Evolutionary conservation across 1,139 yeast species (phyloP).

Genomic region (Sugiyamaella xylanicola): DNA sequence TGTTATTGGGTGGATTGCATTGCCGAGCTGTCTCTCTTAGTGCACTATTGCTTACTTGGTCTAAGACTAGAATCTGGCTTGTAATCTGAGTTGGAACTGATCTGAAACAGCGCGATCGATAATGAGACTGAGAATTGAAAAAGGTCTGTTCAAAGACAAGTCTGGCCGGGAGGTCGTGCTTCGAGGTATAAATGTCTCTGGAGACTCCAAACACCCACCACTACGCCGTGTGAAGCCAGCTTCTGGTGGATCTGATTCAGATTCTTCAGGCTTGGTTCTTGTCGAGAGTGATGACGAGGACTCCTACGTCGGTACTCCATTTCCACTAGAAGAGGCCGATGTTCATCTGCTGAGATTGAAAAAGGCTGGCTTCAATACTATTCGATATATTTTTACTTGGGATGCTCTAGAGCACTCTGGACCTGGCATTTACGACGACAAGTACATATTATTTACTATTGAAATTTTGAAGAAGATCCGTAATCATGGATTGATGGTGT

Average conservation of each 20-base stretch:
- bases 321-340: constrained; percentile 70
- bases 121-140: constrained; percentile 28
- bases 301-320: constrained; percentile 78
- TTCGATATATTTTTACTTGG: constrained; percentile 81
- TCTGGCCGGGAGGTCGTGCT: constrained; percentile 62
- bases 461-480: constrained; percentile 59
- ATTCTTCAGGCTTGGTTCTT: constrained; percentile 5
- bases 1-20: no score
- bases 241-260: constrained; percentile 4
- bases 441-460: constrained; percentile 70
- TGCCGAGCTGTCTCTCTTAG: no score
- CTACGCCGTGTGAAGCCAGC: not conserved
- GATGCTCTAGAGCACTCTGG: constrained; percentile 88
- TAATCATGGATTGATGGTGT: constrained; percentile 71
- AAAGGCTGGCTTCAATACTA: constrained; percentile 76
- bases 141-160: constrained; percentile 61
- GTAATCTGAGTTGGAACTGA: no score
- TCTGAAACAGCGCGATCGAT: no score
- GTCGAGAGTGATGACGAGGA: constrained; percentile 41
- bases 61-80: no score
- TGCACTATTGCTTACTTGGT: no score
- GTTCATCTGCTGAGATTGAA: constrained; percentile 67
- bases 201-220: constrained; percentile 70
- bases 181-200: constrained; percentile 83
- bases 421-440: constrained; percentile 81